Base-by-base conservation (phyloP, 495 filamentous ascomycete genomes). In the Talaromyces wortmannii region DNA sequence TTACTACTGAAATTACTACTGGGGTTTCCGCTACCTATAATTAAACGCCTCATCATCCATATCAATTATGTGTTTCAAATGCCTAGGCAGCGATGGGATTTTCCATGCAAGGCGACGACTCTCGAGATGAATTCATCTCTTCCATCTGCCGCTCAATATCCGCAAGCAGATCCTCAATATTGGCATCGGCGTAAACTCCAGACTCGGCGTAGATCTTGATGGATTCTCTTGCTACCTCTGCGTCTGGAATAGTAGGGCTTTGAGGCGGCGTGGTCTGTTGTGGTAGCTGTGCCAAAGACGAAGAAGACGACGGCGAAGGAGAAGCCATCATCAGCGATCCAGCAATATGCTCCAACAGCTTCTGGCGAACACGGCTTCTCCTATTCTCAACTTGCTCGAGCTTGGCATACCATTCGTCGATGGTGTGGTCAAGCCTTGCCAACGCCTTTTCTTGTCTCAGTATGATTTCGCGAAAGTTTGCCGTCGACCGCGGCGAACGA, bases 341-440 rank as follows among this genome's bases (percentile, higher is more conserved):
- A 43, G 85, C 83, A 36, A 87, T 77, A 63, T 90, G 87, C 64
- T 90, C 86, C 3, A 90, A 77, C 3, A 90, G 74, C 73, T 88
- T 90, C 63, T 89, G 84, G n/a, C 84, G 79, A 23, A 90, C 78
- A 31, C 82, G 74, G 12, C 78, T 80, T 23, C 86, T 79, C 58
- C 86, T 74, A 61, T 89, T 87, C 70, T 90, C 87, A n/a, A 84
- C 85, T 54, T 83, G 79, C 58, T 89, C 87, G 4, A 89, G 79
- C 63, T 89, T 90, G 57, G 56, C 69, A 30, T 87, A 78, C 84
- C 87, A 90, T 59, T 87, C 84, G 58, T 90, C 87, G 58, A 90
- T 89, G 23, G 82, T 83, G n/a, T 73, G 64, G 59, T 90, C 86
- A 15, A 90, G 77, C 60, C 88, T 85, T 2, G 79, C 78, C 18